phyloP scores from a whole-genome alignment of 2,329 filamentous ascomycete species.

The Fusarium albidum region DNA sequence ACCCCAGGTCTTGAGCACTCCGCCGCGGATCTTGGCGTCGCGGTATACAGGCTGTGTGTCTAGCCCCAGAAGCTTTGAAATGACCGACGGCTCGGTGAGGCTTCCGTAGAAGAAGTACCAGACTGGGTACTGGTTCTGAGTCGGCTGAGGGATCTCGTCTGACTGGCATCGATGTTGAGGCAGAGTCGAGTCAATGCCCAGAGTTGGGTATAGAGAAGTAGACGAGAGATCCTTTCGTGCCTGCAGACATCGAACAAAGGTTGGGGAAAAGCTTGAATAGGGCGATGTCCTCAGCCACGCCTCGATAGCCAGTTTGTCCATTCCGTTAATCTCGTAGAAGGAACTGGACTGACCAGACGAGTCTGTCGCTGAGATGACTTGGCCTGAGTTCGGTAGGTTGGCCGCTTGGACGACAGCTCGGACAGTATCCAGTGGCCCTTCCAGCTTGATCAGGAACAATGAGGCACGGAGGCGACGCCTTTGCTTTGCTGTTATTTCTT shows the following conservation, averaged over 20 bases:
- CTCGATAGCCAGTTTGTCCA: neutral
- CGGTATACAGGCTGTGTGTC: neutral
- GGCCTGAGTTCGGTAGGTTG: neutral
- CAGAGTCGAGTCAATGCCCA: slow-evolving; percentile 9
- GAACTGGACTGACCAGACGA: neutral
- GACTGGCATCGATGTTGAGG: neutral
- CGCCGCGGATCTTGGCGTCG: neutral
- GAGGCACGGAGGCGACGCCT: neutral
- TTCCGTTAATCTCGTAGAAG: slow-evolving; percentile 6
- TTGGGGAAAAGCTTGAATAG: neutral
- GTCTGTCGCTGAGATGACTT: neutral
- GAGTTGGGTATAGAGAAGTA: neutral
- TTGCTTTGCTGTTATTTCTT: neutral
- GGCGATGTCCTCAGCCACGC: neutral
- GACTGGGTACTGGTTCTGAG: slow-evolving; percentile 6
- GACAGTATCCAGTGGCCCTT: neutral
- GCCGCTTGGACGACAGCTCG: neutral
- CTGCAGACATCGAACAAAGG: slow-evolving; percentile 4
- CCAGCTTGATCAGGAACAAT: slow-evolving; percentile 7
- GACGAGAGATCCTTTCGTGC: slow-evolving; percentile 1
- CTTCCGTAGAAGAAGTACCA: slow-evolving; percentile 15
- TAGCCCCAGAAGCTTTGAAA: neutral
- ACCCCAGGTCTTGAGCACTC: neutral
- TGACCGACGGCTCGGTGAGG: neutral
- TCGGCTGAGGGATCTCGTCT: neutral